A percentile compares a stretch with the other conserved stretches of the same genome.
phyloP scores from a whole-genome alignment of 345 rosid genomes.

The Lumnitzera racemosa region DNA sequence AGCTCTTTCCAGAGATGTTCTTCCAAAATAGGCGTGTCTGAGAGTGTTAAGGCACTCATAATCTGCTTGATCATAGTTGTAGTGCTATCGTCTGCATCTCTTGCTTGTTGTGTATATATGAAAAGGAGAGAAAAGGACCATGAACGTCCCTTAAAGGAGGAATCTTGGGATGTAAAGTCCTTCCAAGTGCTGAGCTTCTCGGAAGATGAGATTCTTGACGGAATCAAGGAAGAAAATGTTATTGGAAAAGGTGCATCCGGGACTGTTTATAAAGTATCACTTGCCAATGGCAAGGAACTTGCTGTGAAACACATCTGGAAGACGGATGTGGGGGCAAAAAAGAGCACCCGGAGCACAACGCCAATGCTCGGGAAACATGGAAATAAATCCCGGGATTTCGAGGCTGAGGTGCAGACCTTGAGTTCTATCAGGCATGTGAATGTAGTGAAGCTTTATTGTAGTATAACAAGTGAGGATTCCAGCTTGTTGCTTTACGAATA shows the following conservation, averaged over 20 bases:
- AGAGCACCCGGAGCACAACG: conserved; percentile 29
- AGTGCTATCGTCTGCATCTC: conserved; percentile 2
- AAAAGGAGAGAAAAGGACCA: conserved; percentile 7
- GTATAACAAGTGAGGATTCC: conserved; percentile 21
- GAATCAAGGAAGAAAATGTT: conserved; percentile 18
- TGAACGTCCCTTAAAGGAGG: conserved; percentile 12
- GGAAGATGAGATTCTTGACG: conserved; percentile 21
- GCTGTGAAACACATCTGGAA: conserved; percentile 26
- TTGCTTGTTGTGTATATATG: conserved; percentile 5
- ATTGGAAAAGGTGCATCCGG: conserved; percentile 20
- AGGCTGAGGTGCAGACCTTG: conserved; percentile 18
- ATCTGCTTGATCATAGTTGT: conserved; percentile 8
- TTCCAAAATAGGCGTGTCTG: background rate
- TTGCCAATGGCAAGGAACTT: conserved; percentile 11
- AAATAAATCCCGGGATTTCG: conserved; percentile 25
- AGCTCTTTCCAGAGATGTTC: conserved; percentile 13
- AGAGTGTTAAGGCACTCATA: conserved; percentile 8
- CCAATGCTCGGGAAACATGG: conserved; percentile 46
- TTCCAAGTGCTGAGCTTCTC: conserved; percentile 17
- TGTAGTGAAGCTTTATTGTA: conserved; percentile 18
- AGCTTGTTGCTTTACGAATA: conserved; percentile 20
- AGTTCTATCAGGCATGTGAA: conserved; percentile 19
- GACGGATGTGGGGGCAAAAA: conserved; percentile 20
- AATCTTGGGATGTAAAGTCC: conserved; percentile 20
- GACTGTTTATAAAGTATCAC: conserved; percentile 14